Percentiles rank a stretch among this genome's conserved stretches.
Evolutionary conservation across 169 alveolate species (phyloP).

Genomic region (Plasmodium gallinaceum): DNA sequence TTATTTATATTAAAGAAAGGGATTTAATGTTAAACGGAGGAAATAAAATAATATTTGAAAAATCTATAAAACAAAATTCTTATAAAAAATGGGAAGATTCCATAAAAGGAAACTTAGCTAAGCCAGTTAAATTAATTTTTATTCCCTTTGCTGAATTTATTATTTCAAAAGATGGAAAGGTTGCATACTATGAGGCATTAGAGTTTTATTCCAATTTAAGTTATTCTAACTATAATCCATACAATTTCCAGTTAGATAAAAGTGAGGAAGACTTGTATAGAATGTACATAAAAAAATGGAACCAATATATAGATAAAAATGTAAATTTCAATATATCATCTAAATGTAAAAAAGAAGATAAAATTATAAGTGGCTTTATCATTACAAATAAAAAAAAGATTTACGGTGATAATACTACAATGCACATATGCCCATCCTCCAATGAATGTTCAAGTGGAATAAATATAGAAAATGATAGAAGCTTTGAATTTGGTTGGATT

Average conservation of each 20-base stretch:
- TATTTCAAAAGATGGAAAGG: slow-evolving; percentile 39
- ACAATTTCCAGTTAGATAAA: slow-evolving; percentile 33
- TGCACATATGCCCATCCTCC: slow-evolving; percentile 56
- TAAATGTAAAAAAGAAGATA: slow-evolving; percentile 47
- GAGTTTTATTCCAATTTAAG: slow-evolving; percentile 69
- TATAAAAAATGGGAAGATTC: slow-evolving; percentile 46
- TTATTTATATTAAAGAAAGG: slow-evolving; percentile 38
- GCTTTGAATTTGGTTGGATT: slow-evolving; percentile 76
- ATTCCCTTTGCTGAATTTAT: slow-evolving; percentile 73
- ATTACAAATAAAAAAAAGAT: slow-evolving; percentile 47
- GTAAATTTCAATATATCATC: slow-evolving; percentile 42
- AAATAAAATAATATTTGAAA: slow-evolving; percentile 3
- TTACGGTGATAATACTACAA: slow-evolving; percentile 11
- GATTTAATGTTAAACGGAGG: slow-evolving; percentile 48
- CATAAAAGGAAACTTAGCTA: slow-evolving; percentile 46
- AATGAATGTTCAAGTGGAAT: slow-evolving; percentile 57
- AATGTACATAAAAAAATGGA: slow-evolving; percentile 58
- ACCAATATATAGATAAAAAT: slow-evolving; percentile 67
- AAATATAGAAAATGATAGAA: slow-evolving; percentile 55
- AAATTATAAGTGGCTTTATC: slow-evolving; percentile 71
- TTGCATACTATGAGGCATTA: slow-evolving; percentile 56
- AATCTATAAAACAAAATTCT: neutral
- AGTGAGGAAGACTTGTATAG: slow-evolving; percentile 45
- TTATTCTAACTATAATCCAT: slow-evolving; percentile 48
- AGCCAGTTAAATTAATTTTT: slow-evolving; percentile 58